Percentiles rank a stretch among this genome's conserved stretches.
phyloP scores from a whole-genome alignment of 495 filamentous ascomycete genomes.

The Penicillium canariense region DNA sequence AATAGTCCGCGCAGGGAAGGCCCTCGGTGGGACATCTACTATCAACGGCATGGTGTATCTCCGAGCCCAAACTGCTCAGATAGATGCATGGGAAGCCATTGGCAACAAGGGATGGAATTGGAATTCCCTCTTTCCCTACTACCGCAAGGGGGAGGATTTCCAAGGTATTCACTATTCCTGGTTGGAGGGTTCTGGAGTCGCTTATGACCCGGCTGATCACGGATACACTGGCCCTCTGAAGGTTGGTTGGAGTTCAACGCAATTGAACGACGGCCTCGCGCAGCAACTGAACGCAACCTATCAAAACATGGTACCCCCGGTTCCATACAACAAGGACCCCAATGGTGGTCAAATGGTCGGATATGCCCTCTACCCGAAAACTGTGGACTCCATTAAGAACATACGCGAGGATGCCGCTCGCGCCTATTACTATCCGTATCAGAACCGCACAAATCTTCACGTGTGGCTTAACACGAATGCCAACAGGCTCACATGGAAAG shows the following conservation, averaged over 20 bases:
- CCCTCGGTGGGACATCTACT: constrained; percentile 51
- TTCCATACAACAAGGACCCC: constrained; percentile 21
- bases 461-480: constrained; percentile 24
- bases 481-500: constrained; percentile 25
- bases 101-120: constrained; percentile 36
- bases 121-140: constrained; percentile 32
- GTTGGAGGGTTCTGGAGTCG: constrained; percentile 20
- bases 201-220: constrained; percentile 24
- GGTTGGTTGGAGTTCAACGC: constrained; percentile 22
- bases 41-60: constrained; percentile 47
- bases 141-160: constrained; percentile 25
- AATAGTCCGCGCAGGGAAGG: constrained; percentile 46
- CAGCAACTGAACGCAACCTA: constrained; percentile 22
- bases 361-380: constrained; percentile 21
- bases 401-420: constrained; percentile 28
- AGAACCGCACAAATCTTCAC: constrained; percentile 22
- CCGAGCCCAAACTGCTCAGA: constrained; percentile 25
- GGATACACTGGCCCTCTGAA: constrained; percentile 26
- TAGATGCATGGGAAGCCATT: constrained; percentile 26
- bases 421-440: constrained; percentile 24
- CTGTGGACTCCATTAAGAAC: constrained; percentile 20
- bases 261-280: constrained; percentile 23
- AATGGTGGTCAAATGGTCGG: constrained; percentile 27
- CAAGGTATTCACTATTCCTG: constrained; percentile 13
- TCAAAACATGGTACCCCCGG: constrained; percentile 17